Evolutionary conservation across 495 filamentous ascomycete genomes (phyloP).

Genomic region (Annulohypoxylon stygium): DNA sequence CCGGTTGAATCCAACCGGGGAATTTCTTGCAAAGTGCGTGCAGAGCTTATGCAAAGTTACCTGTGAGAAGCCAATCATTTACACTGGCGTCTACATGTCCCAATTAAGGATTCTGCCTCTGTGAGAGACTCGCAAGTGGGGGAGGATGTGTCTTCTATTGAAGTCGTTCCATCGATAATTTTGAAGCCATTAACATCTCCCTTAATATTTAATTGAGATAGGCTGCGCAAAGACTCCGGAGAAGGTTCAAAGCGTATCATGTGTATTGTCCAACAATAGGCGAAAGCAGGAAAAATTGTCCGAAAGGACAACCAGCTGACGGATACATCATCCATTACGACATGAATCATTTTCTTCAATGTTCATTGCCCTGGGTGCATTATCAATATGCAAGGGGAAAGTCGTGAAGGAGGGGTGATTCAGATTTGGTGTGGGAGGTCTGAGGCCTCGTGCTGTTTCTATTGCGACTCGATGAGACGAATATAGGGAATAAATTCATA

Average conservation of each 20-base stretch:
- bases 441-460: conserved; percentile 40
- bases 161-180: neutral
- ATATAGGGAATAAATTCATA: conserved; percentile 22
- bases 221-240: neutral
- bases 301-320: conserved; percentile 5
- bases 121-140: conserved; percentile 6
- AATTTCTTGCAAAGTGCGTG: conserved; percentile 43
- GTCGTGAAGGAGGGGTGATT: conserved; percentile 38
- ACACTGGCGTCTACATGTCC: conserved; percentile 2
- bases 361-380: conserved; percentile 35
- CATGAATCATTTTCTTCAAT: conserved; percentile 42
- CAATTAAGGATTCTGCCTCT: conserved; percentile 4
- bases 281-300: conserved; percentile 11
- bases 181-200: neutral
- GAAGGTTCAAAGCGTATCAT: neutral
- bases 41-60: conserved; percentile 35
- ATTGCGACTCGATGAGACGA: conserved; percentile 42
- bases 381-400: conserved; percentile 44
- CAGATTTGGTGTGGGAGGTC: conserved; percentile 37
- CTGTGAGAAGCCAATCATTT: conserved; percentile 19
- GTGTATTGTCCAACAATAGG: neutral
- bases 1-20: conserved; percentile 42
- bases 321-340: conserved; percentile 36
- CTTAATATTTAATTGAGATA: conserved; percentile 6
- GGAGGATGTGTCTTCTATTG: conserved; percentile 1